A percentile compares a stretch with the other conserved stretches of the same genome.
Conservation (phyloP, 176 grass and related monocot genomes). For the Triticum turgidum region DNA sequence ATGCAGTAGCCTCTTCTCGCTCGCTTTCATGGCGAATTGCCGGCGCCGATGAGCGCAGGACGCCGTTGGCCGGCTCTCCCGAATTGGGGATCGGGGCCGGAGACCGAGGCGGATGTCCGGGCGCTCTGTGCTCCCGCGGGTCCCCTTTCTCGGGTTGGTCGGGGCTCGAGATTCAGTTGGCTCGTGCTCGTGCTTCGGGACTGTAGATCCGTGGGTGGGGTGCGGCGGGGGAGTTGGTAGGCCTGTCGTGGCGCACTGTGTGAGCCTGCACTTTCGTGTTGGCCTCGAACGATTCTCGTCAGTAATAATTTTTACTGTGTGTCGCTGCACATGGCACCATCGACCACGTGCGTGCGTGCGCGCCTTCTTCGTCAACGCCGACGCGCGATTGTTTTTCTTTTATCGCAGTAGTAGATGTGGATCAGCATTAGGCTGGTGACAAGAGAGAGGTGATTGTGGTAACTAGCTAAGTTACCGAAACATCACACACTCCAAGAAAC, state of each 20-base stretch:
- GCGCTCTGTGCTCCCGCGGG: neutral
- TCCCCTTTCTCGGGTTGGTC: neutral
- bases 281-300: neutral
- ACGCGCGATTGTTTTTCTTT: neutral
- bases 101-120: neutral
- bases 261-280: neutral
- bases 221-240: constrained; percentile 9
- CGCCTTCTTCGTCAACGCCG: neutral
- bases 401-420: neutral
- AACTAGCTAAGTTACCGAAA: too few species aligned
- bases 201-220: neutral
- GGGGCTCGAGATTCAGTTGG: neutral
- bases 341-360: neutral
- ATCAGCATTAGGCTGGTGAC: neutral
- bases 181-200: neutral
- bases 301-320: too few species aligned
- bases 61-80: neutral
- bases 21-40: neutral
- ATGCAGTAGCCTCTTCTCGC: neutral
- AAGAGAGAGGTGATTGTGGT: too few species aligned
- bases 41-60: neutral
- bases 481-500: too few species aligned
- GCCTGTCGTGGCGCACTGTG: neutral
- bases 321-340: constrained; percentile 7
- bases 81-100: neutral